Evolutionary conservation across 306 rosid species (phyloP).

Genomic region (Trifolium subterraneum): DNA sequence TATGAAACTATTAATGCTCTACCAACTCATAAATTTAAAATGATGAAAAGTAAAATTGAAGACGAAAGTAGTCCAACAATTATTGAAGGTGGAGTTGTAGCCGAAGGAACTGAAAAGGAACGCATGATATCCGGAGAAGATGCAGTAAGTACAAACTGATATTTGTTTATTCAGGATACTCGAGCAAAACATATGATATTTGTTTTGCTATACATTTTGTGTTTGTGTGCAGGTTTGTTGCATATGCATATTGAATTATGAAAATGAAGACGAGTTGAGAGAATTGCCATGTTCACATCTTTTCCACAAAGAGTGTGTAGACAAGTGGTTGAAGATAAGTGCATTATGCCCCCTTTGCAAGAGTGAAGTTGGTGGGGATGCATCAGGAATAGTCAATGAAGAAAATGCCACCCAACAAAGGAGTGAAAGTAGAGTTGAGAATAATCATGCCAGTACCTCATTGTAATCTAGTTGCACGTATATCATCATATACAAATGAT

Average conservation of each 20-base stretch:
- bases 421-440: conserved; percentile 46
- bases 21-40: conserved; percentile 79
- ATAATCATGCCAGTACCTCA: conserved; percentile 33
- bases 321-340: conserved; percentile 92
- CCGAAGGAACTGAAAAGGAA: conserved; percentile 81
- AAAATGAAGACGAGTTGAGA: conserved; percentile 79
- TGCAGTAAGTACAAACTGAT: conserved; percentile 63
- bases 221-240: conserved; percentile 73
- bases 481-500: not conserved
- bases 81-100: conserved; percentile 76
- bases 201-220: not conserved
- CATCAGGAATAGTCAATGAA: conserved; percentile 38
- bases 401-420: conserved; percentile 52
- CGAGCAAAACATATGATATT: not conserved
- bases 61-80: conserved; percentile 50
- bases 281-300: conserved; percentile 88
- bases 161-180: conserved; percentile 18
- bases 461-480: not conserved
- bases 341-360: conserved; percentile 93
- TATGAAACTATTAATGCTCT: conserved; percentile 73
- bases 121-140: conserved; percentile 81
- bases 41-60: conserved; percentile 57
- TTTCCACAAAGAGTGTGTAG: conserved; percentile 88
- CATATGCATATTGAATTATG: conserved; percentile 80
- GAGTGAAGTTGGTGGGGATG: conserved; percentile 60